phyloP scores from a whole-genome alignment of 306 rosid species.

The Glycyrrhiza uralensis region DNA sequence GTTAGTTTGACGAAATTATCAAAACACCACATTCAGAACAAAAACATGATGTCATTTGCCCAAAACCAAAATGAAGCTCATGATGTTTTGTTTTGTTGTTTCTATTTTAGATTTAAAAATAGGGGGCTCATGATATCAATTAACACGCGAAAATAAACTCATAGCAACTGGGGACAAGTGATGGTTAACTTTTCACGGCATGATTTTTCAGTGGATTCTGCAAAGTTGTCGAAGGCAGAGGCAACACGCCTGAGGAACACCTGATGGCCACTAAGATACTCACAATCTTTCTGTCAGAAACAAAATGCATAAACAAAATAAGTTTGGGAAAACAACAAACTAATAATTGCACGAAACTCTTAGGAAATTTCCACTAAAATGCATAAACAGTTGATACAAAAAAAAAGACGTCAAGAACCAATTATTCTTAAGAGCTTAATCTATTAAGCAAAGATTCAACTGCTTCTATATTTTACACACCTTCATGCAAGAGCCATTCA shows the following conservation, averaged over 20 bases:
- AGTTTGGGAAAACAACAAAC: neutral
- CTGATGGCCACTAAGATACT: conserved; percentile 91
- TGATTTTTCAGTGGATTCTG: conserved; percentile 87
- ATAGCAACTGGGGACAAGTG: conserved; percentile 15
- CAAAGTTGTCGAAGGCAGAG: conserved; percentile 85
- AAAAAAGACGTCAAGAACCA: neutral
- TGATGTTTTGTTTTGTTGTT: neutral
- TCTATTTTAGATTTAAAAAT: neutral
- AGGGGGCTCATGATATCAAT: neutral
- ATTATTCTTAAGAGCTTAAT: neutral
- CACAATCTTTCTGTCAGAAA: conserved; percentile 85
- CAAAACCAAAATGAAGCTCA: neutral
- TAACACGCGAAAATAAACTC: conserved; percentile 15
- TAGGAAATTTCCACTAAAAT: conserved; percentile 1
- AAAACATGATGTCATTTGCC: neutral
- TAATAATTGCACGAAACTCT: conserved; percentile 14
- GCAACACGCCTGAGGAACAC: conserved; percentile 93
- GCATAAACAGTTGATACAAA: conserved; percentile 11
- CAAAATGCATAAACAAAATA: conserved; percentile 10
- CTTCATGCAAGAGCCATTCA: neutral
- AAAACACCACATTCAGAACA: neutral
- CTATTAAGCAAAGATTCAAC: neutral
- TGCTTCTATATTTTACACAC: neutral
- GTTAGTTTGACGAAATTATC: neutral
- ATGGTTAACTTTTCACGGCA: conserved; percentile 82